These are phyloP conservation scores for Neospora caninum DNA, from an alignment of 169 alveolate species.

Conservation along the genomic window DNA sequence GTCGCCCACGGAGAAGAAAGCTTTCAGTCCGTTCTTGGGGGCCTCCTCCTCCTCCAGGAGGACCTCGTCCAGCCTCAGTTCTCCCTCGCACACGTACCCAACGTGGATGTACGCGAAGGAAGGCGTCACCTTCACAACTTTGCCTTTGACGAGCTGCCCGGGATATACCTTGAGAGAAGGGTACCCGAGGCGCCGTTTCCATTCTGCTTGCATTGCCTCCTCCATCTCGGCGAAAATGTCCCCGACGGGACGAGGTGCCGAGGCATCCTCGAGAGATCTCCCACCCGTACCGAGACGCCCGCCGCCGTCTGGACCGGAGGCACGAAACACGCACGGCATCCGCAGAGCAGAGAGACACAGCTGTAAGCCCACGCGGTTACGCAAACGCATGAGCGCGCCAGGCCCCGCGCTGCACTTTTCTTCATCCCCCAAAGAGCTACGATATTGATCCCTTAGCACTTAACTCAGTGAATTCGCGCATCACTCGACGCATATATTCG, in stretches of 20 bases:
- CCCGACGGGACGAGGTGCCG: neutral
- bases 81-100: neutral
- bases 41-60: constrained; percentile 18
- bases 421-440: no score
- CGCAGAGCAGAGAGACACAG: no score
- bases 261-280: neutral
- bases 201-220: constrained; percentile 18
- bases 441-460: no score
- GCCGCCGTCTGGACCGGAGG: no score
- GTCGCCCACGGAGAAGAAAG: constrained; percentile 17
- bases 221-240: constrained; percentile 26
- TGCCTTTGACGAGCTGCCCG: constrained; percentile 51
- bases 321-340: no score
- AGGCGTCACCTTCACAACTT: constrained; percentile 24
- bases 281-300: no score
- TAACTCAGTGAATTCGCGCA: no score
- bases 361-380: no score
- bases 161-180: constrained; percentile 25
- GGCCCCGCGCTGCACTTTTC: no score
- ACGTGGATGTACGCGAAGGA: constrained; percentile 30
- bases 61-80: constrained; percentile 19
- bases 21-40: constrained; percentile 1
- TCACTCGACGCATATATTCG: no score
- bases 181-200: constrained; percentile 1
- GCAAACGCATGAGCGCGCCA: no score